Conservation (phyloP, 352 stramenopile species). For the Aphanomyces invadans region DNA sequence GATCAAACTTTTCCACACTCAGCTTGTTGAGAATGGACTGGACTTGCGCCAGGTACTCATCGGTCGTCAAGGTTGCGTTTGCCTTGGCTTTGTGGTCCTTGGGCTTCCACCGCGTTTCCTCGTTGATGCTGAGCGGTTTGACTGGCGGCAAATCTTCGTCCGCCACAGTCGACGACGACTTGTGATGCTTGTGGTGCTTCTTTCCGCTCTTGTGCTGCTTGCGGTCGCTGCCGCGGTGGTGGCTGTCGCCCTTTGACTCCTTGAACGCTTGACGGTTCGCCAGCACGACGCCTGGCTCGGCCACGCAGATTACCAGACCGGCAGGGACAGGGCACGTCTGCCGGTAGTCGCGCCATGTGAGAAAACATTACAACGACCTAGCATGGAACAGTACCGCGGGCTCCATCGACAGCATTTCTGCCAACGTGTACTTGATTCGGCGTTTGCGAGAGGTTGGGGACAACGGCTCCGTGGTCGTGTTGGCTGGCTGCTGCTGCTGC, state of each 20-base stretch:
- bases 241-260: conserved; percentile 12
- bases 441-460: not conserved
- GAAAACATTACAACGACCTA: no score
- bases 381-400: no score
- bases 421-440: conserved; percentile 71
- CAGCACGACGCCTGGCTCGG: conserved; percentile 30
- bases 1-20: conserved; percentile 95
- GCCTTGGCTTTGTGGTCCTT: conserved; percentile 26
- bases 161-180: conserved; percentile 35
- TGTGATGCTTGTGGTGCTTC: conserved; percentile 19
- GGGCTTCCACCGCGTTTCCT: conserved; percentile 81
- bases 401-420: conserved; percentile 64
- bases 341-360: no score
- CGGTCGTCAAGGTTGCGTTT: conserved; percentile 36
- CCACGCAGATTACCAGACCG: conserved; percentile 40
- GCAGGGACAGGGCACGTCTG: conserved; percentile 42
- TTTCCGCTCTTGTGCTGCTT: conserved; percentile 19
- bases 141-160: conserved; percentile 52
- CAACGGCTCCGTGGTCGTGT: conserved; percentile 22
- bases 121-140: conserved; percentile 64
- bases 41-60: conserved; percentile 81
- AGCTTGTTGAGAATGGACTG: conserved; percentile 95
- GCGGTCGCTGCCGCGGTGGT: not conserved
- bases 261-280: not conserved
- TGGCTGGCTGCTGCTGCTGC: conserved; percentile 12